Percentiles rank a stretch among this genome's conserved stretches.
These are phyloP conservation scores for Schizosaccharomyces osmophilus DNA, from an alignment of 805 yeast genomes.

Conservation along the genomic window DNA sequence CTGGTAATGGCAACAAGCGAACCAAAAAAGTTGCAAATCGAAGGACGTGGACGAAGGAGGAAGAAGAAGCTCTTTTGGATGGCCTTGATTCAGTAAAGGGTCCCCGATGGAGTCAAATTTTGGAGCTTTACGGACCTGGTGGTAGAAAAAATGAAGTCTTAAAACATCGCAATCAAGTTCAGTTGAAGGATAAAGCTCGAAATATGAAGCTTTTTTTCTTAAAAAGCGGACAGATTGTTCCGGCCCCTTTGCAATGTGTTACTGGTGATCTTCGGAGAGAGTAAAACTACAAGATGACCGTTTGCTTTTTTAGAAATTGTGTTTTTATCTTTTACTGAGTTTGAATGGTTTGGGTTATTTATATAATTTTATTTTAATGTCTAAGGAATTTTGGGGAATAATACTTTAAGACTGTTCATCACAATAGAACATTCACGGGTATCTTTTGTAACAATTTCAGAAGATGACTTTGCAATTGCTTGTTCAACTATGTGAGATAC, in stretches of 20 bases:
- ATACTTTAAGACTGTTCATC: neutral
- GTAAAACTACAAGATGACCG: neutral
- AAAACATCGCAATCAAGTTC: conserved; percentile 74
- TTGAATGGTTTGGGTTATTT: neutral
- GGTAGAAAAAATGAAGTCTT: conserved; percentile 63
- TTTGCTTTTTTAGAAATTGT: neutral
- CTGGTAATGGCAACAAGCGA: neutral
- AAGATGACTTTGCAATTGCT: neutral
- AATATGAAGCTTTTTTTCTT: conserved; percentile 79
- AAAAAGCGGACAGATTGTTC: conserved; percentile 51
- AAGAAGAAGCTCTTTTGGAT: conserved; percentile 58
- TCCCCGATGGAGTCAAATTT: conserved; percentile 79
- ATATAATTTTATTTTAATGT: neutral
- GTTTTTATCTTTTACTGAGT: neutral
- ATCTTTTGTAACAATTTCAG: neutral
- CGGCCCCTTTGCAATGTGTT: conserved; percentile 52
- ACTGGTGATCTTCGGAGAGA: conserved; percentile 39
- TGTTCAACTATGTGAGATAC: neutral
- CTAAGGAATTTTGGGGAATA: neutral
- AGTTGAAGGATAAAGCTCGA: conserved; percentile 85
- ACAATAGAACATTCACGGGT: neutral
- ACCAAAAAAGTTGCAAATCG: conserved; percentile 16
- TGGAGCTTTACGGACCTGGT: conserved; percentile 83
- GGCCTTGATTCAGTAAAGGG: conserved; percentile 60
- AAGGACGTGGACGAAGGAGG: conserved; percentile 68